phyloP scores from a whole-genome alignment of 352 stramenopile species.

The Globisporangium takayamanum region DNA sequence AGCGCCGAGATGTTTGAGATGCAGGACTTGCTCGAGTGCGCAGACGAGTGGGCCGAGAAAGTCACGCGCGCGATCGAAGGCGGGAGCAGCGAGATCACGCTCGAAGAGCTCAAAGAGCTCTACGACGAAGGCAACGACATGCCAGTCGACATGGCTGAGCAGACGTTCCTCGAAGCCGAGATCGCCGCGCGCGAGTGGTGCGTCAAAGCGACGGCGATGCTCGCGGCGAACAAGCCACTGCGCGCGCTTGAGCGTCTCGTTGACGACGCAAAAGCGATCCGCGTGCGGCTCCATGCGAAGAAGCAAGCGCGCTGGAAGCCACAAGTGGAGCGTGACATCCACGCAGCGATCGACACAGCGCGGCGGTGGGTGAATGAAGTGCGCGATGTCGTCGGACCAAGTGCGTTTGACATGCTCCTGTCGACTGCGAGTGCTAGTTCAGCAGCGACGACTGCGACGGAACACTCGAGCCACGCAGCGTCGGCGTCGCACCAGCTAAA shows the following conservation, averaged over 20 bases:
- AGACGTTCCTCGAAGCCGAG: slow-evolving; percentile 69
- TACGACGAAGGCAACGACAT: slow-evolving; percentile 78
- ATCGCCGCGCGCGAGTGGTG: slow-evolving; percentile 79
- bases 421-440: slow-evolving; percentile 12
- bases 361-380: slow-evolving; percentile 75
- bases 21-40: slow-evolving; percentile 84
- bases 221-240: slow-evolving; percentile 53
- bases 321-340: slow-evolving; percentile 74
- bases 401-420: slow-evolving; percentile 64
- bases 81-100: slow-evolving; percentile 43
- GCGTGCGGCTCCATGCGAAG: slow-evolving; percentile 59
- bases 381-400: slow-evolving; percentile 52
- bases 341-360: slow-evolving; percentile 53
- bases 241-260: slow-evolving; percentile 55
- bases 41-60: slow-evolving; percentile 76
- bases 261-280: slow-evolving; percentile 64
- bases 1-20: slow-evolving; percentile 86
- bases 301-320: slow-evolving; percentile 82
- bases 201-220: slow-evolving; percentile 38
- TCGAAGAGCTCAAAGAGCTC: slow-evolving; percentile 72
- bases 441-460: neutral
- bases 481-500: neutral
- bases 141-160: slow-evolving; percentile 87
- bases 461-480: slow-evolving; percentile 5
- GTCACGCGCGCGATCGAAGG: slow-evolving; percentile 75